Evolutionary conservation across 805 yeast genomes (phyloP), one percentile per base, ranked within the genome.

Genomic region (Pichia cabralensis): DNA sequence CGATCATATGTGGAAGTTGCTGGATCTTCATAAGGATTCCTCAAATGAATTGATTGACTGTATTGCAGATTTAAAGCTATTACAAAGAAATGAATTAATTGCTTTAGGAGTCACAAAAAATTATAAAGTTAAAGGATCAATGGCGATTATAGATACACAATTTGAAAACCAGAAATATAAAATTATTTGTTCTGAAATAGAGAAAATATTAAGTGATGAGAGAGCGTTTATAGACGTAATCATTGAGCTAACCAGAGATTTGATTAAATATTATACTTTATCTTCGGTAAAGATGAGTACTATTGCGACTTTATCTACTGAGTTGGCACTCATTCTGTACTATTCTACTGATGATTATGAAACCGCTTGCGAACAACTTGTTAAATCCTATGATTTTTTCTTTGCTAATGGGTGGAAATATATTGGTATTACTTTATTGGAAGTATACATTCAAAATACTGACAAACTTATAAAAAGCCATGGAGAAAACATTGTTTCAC

Each of bases 281-380:
- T 69, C 80, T 3, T 61, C 55, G 5, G 55, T 53, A 12, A 64
- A 84, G 37, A 68, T 74, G 12, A 67, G 89, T 42, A 67, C 84
- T 0, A 76, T 81, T 6, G 88, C 82, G 47, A 63, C 78, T 5
- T 61, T 92, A 12, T 76, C 88, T 2, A 72, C 83, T 6, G 96
- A 89, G 43, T 65, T 85, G 34, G 95, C 94, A 0, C 50, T 80
- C 9, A 55, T 85, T 13, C 31, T 53, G 5, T 76, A 79, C 39
- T 77, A 39, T 26, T 40, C 41, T 2, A 59, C 63, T 21, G 58
- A 67, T 4, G 65, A 80, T 22, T 79, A 72, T 45, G 65, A 66
- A 24, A 67, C 69, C 28, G 79, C 95, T 1, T 68, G 75, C 12
- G 60, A 68, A 5, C 72, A 82, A 3, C 60, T 89, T 10, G 72